Evolutionary conservation across 23 red algal genomes (phyloP), one percentile per base, ranked within the genome.

Genomic region (Cyanidiococcus yangmingshanensis): DNA sequence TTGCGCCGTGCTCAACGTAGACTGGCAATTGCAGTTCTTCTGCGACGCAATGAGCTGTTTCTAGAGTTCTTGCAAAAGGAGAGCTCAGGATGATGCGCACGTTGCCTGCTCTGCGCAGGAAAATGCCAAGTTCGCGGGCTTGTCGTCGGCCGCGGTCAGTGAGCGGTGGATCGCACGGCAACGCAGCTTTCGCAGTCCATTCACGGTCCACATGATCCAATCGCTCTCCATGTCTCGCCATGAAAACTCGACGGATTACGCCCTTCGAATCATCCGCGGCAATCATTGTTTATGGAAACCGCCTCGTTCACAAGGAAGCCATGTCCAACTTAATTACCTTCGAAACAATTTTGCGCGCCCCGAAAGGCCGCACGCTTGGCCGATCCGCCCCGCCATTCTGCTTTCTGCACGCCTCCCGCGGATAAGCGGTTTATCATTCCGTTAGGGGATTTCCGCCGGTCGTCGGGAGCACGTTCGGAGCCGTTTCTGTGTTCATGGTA

Each of bases 141-240:
- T 94, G 90, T 36, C 68, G 41, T 2, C 77, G 76, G 3, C 90
- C 90, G n/a, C 1, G 57, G 67, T 79, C 85, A 0, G 90, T 94
- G 37, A 94, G 80, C 34, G 82, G 82, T 38, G 90, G 84, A 59
- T 94, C 90, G 15, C 74, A 59, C 32, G 90, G 90, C 12, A 68
- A 59, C 24, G 81, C 67, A 1, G 90, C 80, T 24, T 29, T 79
- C 15, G 39, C 12, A 30, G 54, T 57, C 90, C 90, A 94, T 30
- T 31, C 0, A 34, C 68, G 51, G 34, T 94, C 90, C 25, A 94
- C 85, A 59, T 85, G 85, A 80, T 94, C 90, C 24, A 83, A 63
- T 57, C 90, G 77, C 77, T 94, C 90, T 29, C 90, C 90, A 57
- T 94, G 90, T 0, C 90, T 79, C n/a, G 83, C 89, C 29, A 92